Conservation (phyloP, 257 asterid genomes). For the Thymus quinquecostatus region DNA sequence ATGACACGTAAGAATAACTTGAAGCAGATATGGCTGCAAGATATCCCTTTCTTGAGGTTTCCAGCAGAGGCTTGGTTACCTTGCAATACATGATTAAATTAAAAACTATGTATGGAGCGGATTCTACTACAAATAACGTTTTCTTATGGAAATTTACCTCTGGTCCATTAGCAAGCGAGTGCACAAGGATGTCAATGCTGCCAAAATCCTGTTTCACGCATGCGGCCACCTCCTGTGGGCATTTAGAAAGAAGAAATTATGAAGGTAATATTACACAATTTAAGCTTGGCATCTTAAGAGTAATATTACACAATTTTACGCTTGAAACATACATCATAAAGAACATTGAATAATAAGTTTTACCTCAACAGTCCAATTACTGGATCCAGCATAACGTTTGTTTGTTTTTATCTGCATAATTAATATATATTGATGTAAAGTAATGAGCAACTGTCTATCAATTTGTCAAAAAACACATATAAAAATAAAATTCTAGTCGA, state of each 20-base stretch:
- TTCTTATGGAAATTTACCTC: slow-evolving; percentile 55
- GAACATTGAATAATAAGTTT: background rate
- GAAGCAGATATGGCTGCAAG: slow-evolving; percentile 96
- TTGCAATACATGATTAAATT: slow-evolving; percentile 36
- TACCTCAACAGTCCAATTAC: slow-evolving; percentile 89
- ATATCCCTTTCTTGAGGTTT: slow-evolving; percentile 86
- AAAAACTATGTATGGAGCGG: background rate
- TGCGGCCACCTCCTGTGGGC: slow-evolving; percentile 80
- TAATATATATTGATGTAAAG: background rate
- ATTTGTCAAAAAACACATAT: background rate
- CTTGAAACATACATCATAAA: background rate
- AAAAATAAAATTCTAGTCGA: slow-evolving; percentile 1
- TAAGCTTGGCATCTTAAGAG: slow-evolving; percentile 11
- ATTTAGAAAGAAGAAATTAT: slow-evolving; percentile 17
- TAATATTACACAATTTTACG: background rate
- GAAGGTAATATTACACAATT: background rate
- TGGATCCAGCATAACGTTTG: slow-evolving; percentile 84
- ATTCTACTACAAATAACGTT: slow-evolving; percentile 1
- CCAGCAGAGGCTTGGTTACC: slow-evolving; percentile 86
- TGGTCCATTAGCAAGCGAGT: slow-evolving; percentile 90
- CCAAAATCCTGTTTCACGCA: slow-evolving; percentile 82
- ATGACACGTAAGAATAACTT: slow-evolving; percentile 82
- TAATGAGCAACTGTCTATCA: slow-evolving; percentile 14
- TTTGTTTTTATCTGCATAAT: slow-evolving; percentile 71
- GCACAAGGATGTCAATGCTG: slow-evolving; percentile 85